phyloP scores from a whole-genome alignment of 1,139 yeast species.

The Suhomyces ambrosiae region DNA sequence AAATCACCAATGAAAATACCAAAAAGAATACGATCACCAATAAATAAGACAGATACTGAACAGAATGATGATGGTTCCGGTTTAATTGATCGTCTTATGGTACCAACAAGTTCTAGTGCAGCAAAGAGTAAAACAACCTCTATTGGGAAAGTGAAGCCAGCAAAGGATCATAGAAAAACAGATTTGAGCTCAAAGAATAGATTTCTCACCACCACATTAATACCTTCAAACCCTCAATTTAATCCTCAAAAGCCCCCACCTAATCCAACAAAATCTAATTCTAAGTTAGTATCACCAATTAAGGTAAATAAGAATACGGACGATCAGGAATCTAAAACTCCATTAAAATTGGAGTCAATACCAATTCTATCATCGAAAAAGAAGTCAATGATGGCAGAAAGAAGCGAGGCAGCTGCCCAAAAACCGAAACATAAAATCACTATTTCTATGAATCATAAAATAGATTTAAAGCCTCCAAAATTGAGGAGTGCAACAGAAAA shows the following conservation, averaged over 20 bases:
- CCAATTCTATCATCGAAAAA: conserved; percentile 30
- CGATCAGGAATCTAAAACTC: conserved; percentile 16
- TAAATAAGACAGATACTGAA: conserved; percentile 7
- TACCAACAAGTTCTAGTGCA: conserved; percentile 36
- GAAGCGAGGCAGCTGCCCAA: conserved; percentile 32
- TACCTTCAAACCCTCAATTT: conserved; percentile 27
- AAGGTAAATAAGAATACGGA: conserved; percentile 14
- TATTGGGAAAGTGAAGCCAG: conserved; percentile 10
- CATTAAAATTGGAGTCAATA: conserved; percentile 19
- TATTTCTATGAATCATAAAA: conserved; percentile 31
- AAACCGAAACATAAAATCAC: conserved; percentile 35
- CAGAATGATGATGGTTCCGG: conserved; percentile 13
- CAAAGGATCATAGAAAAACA: conserved; percentile 10
- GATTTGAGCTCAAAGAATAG: conserved; percentile 26
- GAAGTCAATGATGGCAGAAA: conserved; percentile 35
- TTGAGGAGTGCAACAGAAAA: neutral
- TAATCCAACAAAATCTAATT: conserved; percentile 6
- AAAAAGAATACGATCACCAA: conserved; percentile 9
- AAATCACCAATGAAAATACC: no score
- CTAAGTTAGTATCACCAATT: conserved; percentile 17
- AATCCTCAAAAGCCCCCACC: conserved; percentile 16
- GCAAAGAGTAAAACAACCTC: conserved; percentile 23
- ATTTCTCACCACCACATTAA: conserved; percentile 41
- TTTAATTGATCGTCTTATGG: conserved; percentile 25
- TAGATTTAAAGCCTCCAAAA: conserved; percentile 17